Conservation (phyloP, 768 basidiomycete species). For the Suillus decipiens region DNA sequence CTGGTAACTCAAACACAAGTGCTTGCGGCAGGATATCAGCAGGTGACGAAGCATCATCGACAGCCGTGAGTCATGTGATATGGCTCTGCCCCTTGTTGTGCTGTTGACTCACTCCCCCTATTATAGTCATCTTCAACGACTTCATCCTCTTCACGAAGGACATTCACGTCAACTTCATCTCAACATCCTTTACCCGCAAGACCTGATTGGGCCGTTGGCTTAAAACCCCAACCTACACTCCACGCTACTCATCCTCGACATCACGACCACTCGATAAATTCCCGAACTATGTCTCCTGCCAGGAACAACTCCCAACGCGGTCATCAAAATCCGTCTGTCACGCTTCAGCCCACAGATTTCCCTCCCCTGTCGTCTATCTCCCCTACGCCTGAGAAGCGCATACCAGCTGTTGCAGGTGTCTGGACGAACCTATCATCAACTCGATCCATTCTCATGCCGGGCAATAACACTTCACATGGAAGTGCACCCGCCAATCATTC, state of each 20-base stretch:
- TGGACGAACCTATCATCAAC: slow-evolving; percentile 64
- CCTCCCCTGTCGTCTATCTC: slow-evolving; percentile 60
- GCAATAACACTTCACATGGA: slow-evolving; percentile 33
- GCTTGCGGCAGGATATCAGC: slow-evolving; percentile 59
- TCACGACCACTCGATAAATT: slow-evolving; percentile 47
- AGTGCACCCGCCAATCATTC: slow-evolving; percentile 42
- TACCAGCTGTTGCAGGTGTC: slow-evolving; percentile 60
- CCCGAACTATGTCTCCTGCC: slow-evolving; percentile 43
- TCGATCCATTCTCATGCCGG: slow-evolving; percentile 52
- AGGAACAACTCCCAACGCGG: slow-evolving; percentile 36
- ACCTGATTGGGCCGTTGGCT: slow-evolving; percentile 88
- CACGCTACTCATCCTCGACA: slow-evolving; percentile 52
- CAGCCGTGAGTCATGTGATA: slow-evolving; percentile 56
- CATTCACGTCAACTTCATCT: slow-evolving; percentile 73
- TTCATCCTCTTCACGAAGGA: slow-evolving; percentile 78
- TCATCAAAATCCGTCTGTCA: slow-evolving; percentile 37
- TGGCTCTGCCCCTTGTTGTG: slow-evolving; percentile 5
- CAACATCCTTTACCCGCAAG: slow-evolving; percentile 79
- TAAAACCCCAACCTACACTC: slow-evolving; percentile 74
- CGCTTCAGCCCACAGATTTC: slow-evolving; percentile 65
- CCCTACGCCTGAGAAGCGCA: slow-evolving; percentile 49
- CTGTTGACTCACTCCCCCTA: slow-evolving; percentile 18
- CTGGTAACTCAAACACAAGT: slow-evolving; percentile 52
- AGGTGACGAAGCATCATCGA: slow-evolving; percentile 76
- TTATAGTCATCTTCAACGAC: slow-evolving; percentile 71